phyloP scores from a whole-genome alignment of 1,284 basidiomycete genomes.

The Xerocomus minutiporus region DNA sequence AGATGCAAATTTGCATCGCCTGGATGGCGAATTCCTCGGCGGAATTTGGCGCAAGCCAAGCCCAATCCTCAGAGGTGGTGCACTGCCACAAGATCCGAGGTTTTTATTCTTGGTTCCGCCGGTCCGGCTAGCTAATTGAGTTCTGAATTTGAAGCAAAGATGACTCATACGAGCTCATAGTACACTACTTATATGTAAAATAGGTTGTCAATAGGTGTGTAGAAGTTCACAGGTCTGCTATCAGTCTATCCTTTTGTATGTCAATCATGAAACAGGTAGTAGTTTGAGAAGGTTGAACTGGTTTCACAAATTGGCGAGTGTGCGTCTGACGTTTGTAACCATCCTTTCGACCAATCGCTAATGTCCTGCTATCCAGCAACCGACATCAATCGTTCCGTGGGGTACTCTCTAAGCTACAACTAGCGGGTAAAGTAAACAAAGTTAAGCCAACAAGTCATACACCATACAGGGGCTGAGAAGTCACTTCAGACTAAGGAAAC shows the following conservation, averaged over 20 bases:
- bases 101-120: background rate
- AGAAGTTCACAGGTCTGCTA: background rate
- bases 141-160: too few species aligned
- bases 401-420: conserved; percentile 19
- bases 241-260: background rate
- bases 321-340: background rate
- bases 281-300: background rate
- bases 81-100: background rate
- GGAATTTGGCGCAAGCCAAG: background rate
- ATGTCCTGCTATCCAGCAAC: background rate
- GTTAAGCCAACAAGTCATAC: conserved; percentile 25
- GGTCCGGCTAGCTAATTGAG: background rate
- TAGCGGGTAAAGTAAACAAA: conserved; percentile 11
- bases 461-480: conserved; percentile 11
- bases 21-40: background rate
- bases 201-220: background rate
- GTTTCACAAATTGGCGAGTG: background rate
- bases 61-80: background rate
- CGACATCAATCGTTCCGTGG: background rate
- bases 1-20: too few species aligned
- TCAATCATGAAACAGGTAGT: background rate
- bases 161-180: too few species aligned
- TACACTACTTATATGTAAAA: too few species aligned
- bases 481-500: conserved; percentile 19
- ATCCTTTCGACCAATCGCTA: background rate